These are phyloP conservation scores for Alternaria sp. DNA, from an alignment of 2,329 filamentous ascomycete genomes.

Conservation along the genomic window DNA sequence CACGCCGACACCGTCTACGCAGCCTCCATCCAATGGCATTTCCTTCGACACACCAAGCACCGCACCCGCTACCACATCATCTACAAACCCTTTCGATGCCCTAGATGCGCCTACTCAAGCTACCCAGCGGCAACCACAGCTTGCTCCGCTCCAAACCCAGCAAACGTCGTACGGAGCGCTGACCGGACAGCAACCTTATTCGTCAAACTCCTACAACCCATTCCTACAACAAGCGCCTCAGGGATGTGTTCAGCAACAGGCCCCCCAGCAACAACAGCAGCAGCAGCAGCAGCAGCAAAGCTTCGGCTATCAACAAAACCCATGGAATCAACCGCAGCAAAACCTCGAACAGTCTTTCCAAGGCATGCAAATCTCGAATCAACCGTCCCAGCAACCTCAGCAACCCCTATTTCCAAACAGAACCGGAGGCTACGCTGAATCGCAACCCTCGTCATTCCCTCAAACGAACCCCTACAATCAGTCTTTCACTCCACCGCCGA, in stretches of 20 bases:
- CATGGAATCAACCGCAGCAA: slow-evolving; percentile 42
- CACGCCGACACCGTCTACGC: slow-evolving; percentile 57
- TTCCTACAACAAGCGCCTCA: slow-evolving; percentile 63
- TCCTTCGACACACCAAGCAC: slow-evolving; percentile 53
- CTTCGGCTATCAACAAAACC: slow-evolving; percentile 28
- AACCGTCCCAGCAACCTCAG: slow-evolving; percentile 25
- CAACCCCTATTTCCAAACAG: slow-evolving; percentile 74
- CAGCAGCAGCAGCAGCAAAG: slow-evolving; percentile 21
- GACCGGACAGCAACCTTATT: slow-evolving; percentile 38
- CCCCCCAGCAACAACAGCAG: slow-evolving; percentile 15
- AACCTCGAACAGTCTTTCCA: slow-evolving; percentile 75
- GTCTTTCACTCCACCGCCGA: slow-evolving; percentile 53
- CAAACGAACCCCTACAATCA: slow-evolving; percentile 54
- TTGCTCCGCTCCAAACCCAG: slow-evolving; percentile 43
- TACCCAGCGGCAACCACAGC: slow-evolving; percentile 41
- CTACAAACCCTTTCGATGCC: slow-evolving; percentile 57
- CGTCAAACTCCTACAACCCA: slow-evolving; percentile 69
- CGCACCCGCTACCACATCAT: slow-evolving; percentile 35
- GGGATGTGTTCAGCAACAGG: slow-evolving; percentile 38
- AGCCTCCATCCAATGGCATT: slow-evolving; percentile 59
- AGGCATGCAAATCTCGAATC: slow-evolving; percentile 69
- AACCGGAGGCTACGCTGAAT: slow-evolving; percentile 67
- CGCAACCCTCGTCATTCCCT: slow-evolving; percentile 49
- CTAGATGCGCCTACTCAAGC: slow-evolving; percentile 46
- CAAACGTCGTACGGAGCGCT: slow-evolving; percentile 36